A percentile compares a stretch with the other conserved stretches of the same genome.
These are phyloP conservation scores for Betula pendula DNA, from an alignment of 306 rosid genomes.

Conservation along the genomic window DNA sequence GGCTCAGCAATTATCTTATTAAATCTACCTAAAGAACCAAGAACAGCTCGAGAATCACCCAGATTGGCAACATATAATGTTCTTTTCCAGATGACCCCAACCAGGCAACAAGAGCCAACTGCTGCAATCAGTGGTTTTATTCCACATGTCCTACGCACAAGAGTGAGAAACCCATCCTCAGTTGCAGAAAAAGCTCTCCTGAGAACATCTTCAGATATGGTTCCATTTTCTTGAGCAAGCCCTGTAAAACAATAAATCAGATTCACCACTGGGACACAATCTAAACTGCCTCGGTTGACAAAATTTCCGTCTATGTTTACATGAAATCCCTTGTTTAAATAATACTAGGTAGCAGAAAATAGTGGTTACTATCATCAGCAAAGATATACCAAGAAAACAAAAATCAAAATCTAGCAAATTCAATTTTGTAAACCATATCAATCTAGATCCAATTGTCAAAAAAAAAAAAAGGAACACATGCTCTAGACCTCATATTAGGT, in stretches of 20 bases:
- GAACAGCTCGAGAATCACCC: constrained; percentile 86
- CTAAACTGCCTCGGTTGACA: neutral
- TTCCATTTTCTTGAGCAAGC: constrained; percentile 65
- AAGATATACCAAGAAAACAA: neutral
- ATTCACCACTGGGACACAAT: constrained; percentile 14
- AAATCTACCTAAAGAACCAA: constrained; percentile 63
- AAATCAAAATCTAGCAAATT: neutral
- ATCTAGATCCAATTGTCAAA: constrained; percentile 14
- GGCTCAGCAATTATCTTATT: constrained; percentile 75
- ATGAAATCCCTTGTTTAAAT: neutral
- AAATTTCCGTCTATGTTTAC: neutral
- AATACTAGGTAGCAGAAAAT: neutral
- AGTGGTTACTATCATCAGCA: neutral
- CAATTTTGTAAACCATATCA: constrained; percentile 14
- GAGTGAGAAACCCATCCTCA: constrained; percentile 82
- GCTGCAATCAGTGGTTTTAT: constrained; percentile 82
- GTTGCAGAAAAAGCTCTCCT: constrained; percentile 76
- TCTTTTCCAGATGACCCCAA: constrained; percentile 79
- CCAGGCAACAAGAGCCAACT: constrained; percentile 85
- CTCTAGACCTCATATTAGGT: constrained; percentile 6
- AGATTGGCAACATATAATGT: constrained; percentile 69
- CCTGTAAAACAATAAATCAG: constrained; percentile 40
- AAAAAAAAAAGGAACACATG: constrained; percentile 7
- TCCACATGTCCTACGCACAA: constrained; percentile 70
- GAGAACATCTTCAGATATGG: constrained; percentile 63